Base-by-base conservation (phyloP, 2,329 filamentous ascomycete species). In the Ploettnerulaceae sp. region DNA sequence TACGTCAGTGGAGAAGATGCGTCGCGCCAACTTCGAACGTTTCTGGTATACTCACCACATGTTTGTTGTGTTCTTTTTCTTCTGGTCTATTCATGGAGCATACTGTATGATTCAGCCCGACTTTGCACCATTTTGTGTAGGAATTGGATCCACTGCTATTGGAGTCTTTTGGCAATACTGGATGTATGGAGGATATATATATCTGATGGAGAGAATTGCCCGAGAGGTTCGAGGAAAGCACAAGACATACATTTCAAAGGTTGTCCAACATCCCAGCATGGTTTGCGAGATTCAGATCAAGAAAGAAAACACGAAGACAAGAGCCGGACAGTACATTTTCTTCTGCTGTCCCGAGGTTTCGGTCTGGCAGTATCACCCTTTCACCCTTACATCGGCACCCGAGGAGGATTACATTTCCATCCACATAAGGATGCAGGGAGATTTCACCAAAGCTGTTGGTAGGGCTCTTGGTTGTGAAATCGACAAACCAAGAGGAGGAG, bases 31-130 rank as follows among this genome's bases (percentile, higher is more conserved):
- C 70, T 91, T 88, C 65, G 87, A 91, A 66, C 84, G 86, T 20
- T 94, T 93, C 73, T 94, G 88, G 87, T 90, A 89, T 66, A 88
- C 84, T 1, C 87, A 94, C 68, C 88, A 93, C 70, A 77, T 93
- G 65, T 93, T 93, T 65, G 79, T 91, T 67, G 62, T 91, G 54
- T 93, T 93, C 75, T 93, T 93, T 71, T 73, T 91, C 57, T 90
- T 93, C 74, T 93, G 87, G 86, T 82, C 86, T n/a, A 77, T 91
- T 60, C 88, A 94, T 67, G 88, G 87, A 48, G 84, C 85, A 20
- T 93, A 89, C 71, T 91, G 88, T 68, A 91, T 93, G 87, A 91
- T 91, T 61, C 86, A 88, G 67, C 82, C 86, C 42, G 87, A 93
- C 64, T 79, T 85, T 53, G 83, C 84, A 5, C 86, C 87, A 1